Evolutionary conservation across 345 rosid genomes (phyloP).

Genomic region (Camelina hispida): DNA sequence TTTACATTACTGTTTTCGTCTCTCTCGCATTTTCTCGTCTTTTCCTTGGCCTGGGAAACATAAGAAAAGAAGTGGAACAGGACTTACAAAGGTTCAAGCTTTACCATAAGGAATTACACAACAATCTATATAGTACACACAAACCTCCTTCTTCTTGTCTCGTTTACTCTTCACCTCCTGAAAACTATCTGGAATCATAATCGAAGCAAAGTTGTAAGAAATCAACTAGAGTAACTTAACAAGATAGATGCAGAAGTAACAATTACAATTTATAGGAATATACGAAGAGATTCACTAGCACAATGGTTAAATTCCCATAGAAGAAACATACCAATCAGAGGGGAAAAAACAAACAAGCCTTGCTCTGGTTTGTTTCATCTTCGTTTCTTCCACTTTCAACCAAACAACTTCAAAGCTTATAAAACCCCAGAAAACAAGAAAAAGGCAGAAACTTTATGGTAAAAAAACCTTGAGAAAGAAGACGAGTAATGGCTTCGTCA

Average conservation of each 20-base stretch:
- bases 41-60: conserved; percentile 37
- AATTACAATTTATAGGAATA: neutral
- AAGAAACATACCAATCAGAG: conserved; percentile 14
- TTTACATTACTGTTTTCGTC: conserved; percentile 31
- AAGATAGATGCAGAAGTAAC: conserved; percentile 1
- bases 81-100: neutral
- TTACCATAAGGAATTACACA: neutral
- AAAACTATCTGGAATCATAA: conserved; percentile 61
- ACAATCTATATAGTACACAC: conserved; percentile 2
- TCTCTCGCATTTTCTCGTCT: neutral
- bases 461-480: conserved; percentile 77
- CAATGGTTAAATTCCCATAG: neutral
- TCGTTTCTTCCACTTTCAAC: conserved; percentile 9
- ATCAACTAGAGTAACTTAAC: neutral
- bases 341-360: neutral
- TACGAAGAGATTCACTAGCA: neutral
- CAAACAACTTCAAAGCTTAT: conserved; percentile 14
- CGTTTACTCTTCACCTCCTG: conserved; percentile 83
- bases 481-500: conserved; percentile 73
- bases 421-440: neutral
- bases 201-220: neutral
- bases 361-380: conserved; percentile 12
- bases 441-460: conserved; percentile 5
- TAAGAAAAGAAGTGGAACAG: neutral
- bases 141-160: conserved; percentile 80